Evolutionary conservation across 176 grass and related monocot genomes (phyloP).

Genomic region (Elymus sibiricus): DNA sequence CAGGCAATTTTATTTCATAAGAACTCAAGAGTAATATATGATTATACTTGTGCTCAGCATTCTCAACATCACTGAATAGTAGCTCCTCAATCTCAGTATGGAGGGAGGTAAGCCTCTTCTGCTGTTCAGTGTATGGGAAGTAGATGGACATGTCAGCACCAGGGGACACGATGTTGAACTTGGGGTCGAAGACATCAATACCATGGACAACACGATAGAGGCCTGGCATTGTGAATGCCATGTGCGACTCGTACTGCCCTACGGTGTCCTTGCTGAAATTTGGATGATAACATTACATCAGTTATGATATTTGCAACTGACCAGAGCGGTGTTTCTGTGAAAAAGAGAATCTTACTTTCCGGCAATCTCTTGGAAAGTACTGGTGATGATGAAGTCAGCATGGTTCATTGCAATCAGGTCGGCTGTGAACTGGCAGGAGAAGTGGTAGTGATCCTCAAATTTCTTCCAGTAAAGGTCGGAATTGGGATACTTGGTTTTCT

Average conservation of each 20-base stretch:
- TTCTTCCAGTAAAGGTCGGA: conserved; percentile 86
- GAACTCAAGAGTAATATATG: conserved; percentile 5
- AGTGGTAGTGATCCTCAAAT: conserved; percentile 81
- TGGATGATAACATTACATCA: background rate
- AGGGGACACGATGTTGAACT: conserved; percentile 83
- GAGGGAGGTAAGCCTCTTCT: conserved; percentile 67
- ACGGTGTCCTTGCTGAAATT: conserved; percentile 75
- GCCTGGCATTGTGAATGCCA: conserved; percentile 67
- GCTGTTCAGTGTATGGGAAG: conserved; percentile 60
- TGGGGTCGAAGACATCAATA: conserved; percentile 86
- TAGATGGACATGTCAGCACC: conserved; percentile 78
- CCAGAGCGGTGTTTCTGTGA: background rate
- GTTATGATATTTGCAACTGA: background rate
- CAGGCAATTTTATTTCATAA: background rate
- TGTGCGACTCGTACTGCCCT: conserved; percentile 79
- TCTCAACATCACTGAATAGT: conserved; percentile 53
- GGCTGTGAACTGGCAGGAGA: conserved; percentile 84
- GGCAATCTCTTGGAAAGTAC: conserved; percentile 79
- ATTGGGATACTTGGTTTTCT: conserved; percentile 85
- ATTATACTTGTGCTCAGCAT: conserved; percentile 58
- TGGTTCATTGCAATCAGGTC: conserved; percentile 83
- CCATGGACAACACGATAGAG: conserved; percentile 76
- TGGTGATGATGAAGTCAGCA: conserved; percentile 82
- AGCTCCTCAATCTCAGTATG: conserved; percentile 74
- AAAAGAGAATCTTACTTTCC: conserved; percentile 50